A percentile compares a stretch with the other conserved stretches of the same genome.
Evolutionary conservation across 2,329 filamentous ascomycete species (phyloP).

Genomic region (Ophiostoma ulmi): DNA sequence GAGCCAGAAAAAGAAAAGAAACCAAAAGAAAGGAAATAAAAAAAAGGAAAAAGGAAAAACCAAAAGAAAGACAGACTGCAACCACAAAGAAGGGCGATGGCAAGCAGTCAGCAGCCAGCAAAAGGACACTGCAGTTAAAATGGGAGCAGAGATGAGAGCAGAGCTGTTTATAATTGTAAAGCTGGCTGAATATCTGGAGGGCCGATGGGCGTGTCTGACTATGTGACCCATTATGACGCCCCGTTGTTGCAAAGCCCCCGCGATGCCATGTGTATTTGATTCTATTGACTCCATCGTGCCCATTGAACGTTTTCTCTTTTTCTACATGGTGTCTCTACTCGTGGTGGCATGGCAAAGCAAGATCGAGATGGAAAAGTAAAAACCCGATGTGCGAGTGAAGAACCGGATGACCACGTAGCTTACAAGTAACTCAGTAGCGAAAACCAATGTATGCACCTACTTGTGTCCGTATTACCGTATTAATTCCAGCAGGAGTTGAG

Average conservation of each 20-base stretch:
- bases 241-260: background rate
- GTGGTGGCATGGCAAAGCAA: background rate
- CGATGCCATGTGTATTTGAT: background rate
- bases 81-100: background rate
- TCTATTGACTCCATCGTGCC: too few relatives aligned
- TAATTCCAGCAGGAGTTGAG: background rate
- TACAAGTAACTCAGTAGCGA: too few relatives aligned
- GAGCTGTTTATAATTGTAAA: too few relatives aligned
- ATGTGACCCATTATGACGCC: too few relatives aligned
- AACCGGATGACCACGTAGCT: too few relatives aligned
- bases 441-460: background rate
- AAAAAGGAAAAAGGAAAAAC: background rate
- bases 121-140: background rate
- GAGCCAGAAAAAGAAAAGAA: background rate
- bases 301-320: background rate
- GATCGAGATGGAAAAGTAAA: background rate
- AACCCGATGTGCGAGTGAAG: too few relatives aligned
- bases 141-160: too few relatives aligned
- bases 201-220: too few relatives aligned
- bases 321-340: background rate
- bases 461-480: background rate
- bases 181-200: too few relatives aligned
- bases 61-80: background rate
- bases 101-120: background rate
- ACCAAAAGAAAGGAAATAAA: conserved; percentile 15